A percentile compares a stretch with the other conserved stretches of the same genome.
These are phyloP conservation scores for Ascochyta clinopodiicola DNA, from an alignment of 2,329 filamentous ascomycete genomes.

Conservation along the genomic window DNA sequence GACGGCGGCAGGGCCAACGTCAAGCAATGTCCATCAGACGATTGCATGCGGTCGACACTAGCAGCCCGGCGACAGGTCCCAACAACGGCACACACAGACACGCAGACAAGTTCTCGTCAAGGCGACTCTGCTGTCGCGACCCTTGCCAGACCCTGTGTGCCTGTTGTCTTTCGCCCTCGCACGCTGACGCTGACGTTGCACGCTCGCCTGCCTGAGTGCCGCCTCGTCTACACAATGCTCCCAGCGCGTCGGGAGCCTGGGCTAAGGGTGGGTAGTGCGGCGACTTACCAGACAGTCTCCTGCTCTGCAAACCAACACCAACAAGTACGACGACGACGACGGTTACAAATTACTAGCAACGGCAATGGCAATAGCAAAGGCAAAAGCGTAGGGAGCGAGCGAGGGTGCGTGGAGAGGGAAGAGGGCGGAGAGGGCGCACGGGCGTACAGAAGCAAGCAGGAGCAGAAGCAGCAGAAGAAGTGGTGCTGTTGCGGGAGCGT, in stretches of 20 bases:
- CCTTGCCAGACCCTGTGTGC: background rate
- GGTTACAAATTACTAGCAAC: too few relatives aligned
- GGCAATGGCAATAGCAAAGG: background rate
- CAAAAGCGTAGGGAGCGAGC: conserved; percentile 1
- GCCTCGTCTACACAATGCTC: conserved; percentile 2
- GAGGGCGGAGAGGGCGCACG: conserved; percentile 17
- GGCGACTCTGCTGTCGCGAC: background rate
- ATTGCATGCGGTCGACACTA: conserved; percentile 5
- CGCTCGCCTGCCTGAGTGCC: background rate
- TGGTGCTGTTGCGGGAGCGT: conserved; percentile 19
- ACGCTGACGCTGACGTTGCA: background rate
- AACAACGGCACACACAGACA: background rate
- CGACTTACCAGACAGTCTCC: conserved; percentile 16
- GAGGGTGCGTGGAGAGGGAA: conserved; percentile 13
- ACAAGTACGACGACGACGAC: too few relatives aligned
- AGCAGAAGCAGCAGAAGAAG: conserved; percentile 2
- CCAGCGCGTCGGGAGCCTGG: background rate
- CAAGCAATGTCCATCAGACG: conserved; percentile 8
- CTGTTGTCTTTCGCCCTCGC: background rate
- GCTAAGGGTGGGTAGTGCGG: conserved; percentile 9
- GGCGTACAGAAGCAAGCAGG: conserved; percentile 9
- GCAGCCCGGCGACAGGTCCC: conserved; percentile 6
- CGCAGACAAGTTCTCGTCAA: background rate
- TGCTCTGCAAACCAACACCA: conserved; percentile 3
- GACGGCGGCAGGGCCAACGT: background rate